A percentile compares a stretch with the other conserved stretches of the same genome.
phyloP scores from a whole-genome alignment of 2,329 filamentous ascomycete species.

The Fusarium sp. region DNA sequence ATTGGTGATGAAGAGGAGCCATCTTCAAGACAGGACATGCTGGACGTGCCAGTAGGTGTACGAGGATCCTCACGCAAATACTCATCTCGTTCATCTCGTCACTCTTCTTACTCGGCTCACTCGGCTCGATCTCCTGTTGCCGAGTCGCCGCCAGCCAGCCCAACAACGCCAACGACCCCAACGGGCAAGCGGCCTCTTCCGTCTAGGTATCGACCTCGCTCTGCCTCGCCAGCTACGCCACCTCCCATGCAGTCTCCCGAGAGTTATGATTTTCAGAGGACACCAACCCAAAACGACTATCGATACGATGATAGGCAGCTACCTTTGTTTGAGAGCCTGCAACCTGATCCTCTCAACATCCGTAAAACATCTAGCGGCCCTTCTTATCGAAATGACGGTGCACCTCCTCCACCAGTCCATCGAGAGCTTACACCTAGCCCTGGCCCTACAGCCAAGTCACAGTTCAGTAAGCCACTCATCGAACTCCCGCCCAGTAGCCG shows the following conservation, averaged over 20 bases:
- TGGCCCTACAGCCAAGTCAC: constrained; percentile 42
- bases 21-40: constrained; percentile 24
- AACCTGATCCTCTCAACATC: constrained; percentile 51
- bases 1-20: constrained; percentile 44
- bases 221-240: constrained; percentile 38
- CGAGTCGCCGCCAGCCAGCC: constrained; percentile 43
- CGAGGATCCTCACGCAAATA: constrained; percentile 40
- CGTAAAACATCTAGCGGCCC: constrained; percentile 47
- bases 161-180: constrained; percentile 47
- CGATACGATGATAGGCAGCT: constrained; percentile 42
- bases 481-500: constrained; percentile 56
- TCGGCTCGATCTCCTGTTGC: constrained; percentile 29
- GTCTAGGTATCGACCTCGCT: constrained; percentile 40
- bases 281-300: constrained; percentile 50
- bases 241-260: constrained; percentile 39
- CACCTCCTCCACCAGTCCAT: constrained; percentile 66
- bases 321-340: constrained; percentile 51
- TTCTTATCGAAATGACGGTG: constrained; percentile 62
- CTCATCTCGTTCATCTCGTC: constrained; percentile 37
- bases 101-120: constrained; percentile 34
- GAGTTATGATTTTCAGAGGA: constrained; percentile 44
- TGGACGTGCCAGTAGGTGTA: constrained; percentile 48
- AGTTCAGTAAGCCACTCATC: constrained; percentile 52
- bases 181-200: constrained; percentile 44
- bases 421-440: constrained; percentile 51